phyloP scores from a whole-genome alignment of 129 eudicot genomes.

The Centaurea solstitialis region DNA sequence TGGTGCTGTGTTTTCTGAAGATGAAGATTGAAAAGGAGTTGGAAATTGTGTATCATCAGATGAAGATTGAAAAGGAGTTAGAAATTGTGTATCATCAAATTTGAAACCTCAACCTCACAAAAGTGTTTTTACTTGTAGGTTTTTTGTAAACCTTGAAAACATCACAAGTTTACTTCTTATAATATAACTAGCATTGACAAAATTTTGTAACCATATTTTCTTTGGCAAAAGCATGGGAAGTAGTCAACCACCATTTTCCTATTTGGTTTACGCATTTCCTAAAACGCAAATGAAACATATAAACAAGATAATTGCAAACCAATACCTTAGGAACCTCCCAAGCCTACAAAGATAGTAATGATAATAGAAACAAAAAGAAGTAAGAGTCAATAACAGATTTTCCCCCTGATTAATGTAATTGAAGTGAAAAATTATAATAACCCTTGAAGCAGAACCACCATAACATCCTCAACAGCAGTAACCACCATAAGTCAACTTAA shows the following conservation, averaged over 20 bases:
- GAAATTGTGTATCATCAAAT: not conserved
- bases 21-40: not conserved
- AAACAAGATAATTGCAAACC: not conserved
- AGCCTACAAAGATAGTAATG: not conserved
- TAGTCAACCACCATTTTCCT: constrained; percentile 5
- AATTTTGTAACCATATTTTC: not conserved
- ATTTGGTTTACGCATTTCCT: not conserved
- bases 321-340: constrained; percentile 6
- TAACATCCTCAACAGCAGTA: not conserved
- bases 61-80: not conserved
- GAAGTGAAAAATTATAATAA: not conserved
- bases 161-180: not conserved
- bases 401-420: not conserved
- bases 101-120: not conserved
- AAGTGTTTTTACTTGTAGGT: not conserved
- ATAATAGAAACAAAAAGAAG: not conserved
- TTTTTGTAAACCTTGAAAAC: not conserved
- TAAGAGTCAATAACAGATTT: not conserved
- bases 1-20: not conserved
- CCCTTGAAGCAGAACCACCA: constrained; percentile 2
- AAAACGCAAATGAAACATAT: not conserved
- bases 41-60: not conserved
- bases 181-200: not conserved
- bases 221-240: not conserved
- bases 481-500: not conserved